Percentiles rank a stretch among this genome's conserved stretches.
These are phyloP conservation scores for Lachnellula cervina DNA, from an alignment of 2,329 filamentous ascomycete genomes.

Conservation along the genomic window DNA sequence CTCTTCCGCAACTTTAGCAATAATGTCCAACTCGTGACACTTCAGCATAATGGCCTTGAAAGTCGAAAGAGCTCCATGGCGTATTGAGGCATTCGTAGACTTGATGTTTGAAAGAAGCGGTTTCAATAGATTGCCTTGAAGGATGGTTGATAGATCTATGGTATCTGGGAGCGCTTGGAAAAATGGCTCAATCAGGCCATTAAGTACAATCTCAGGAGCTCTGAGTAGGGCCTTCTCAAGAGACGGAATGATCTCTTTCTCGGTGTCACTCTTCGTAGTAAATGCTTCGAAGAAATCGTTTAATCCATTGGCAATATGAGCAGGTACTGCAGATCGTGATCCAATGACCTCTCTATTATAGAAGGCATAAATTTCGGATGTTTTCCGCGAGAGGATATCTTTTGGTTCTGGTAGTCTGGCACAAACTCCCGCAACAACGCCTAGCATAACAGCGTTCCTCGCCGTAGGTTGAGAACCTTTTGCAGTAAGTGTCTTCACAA, in stretches of 20 bases:
- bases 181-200: slow-evolving; percentile 70
- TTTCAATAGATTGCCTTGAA: slow-evolving; percentile 72
- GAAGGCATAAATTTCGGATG: slow-evolving; percentile 72
- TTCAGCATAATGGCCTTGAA: slow-evolving; percentile 66
- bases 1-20: slow-evolving; percentile 71
- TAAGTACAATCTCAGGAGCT: slow-evolving; percentile 83
- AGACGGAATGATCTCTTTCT: slow-evolving; percentile 69
- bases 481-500: slow-evolving; percentile 61
- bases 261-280: slow-evolving; percentile 67
- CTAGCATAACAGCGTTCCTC: slow-evolving; percentile 73
- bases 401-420: slow-evolving; percentile 63
- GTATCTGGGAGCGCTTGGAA: slow-evolving; percentile 62
- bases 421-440: slow-evolving; percentile 82
- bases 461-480: slow-evolving; percentile 61
- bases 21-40: slow-evolving; percentile 50
- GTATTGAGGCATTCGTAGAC: slow-evolving; percentile 76
- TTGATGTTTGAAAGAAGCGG: slow-evolving; percentile 86
- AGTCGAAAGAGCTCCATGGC: slow-evolving; percentile 67
- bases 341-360: slow-evolving; percentile 81
- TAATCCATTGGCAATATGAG: slow-evolving; percentile 68
- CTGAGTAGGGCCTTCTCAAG: slow-evolving; percentile 86
- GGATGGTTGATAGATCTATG: slow-evolving; percentile 72
- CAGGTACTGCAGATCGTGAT: slow-evolving; percentile 66
- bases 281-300: slow-evolving; percentile 79
- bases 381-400: slow-evolving; percentile 57